Evolutionary conservation across 108 stramenopile genomes (phyloP).

Genomic region (Cyclotella atomus): DNA sequence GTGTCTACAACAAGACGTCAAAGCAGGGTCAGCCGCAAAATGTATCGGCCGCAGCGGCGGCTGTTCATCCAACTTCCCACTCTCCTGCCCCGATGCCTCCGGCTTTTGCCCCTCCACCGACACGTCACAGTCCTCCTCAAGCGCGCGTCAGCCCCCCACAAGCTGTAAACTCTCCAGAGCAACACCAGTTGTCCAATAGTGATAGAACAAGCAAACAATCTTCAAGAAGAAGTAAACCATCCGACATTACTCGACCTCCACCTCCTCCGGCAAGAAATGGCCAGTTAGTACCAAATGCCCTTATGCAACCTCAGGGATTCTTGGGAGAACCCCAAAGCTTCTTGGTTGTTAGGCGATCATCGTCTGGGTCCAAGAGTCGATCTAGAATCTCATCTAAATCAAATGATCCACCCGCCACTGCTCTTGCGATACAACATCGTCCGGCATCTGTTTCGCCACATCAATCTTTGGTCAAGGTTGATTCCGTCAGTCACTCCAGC

Average conservation of each 20-base stretch:
- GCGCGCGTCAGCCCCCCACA: neutral
- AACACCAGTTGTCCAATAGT: neutral
- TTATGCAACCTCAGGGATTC: neutral
- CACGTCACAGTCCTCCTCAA: neutral
- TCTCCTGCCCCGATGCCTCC: neutral
- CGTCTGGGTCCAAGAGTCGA: neutral
- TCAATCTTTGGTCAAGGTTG: neutral
- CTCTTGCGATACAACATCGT: neutral
- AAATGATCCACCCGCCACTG: slow-evolving; percentile 2
- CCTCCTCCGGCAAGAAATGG: neutral
- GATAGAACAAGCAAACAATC: neutral
- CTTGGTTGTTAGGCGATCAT: neutral
- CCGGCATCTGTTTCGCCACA: neutral
- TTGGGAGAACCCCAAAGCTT: neutral
- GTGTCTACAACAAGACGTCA: slow-evolving; percentile 23
- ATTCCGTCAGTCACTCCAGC: neutral
- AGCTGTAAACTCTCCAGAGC: neutral
- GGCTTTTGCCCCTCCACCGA: neutral
- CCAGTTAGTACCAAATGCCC: too few relatives aligned
- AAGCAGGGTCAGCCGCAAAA: neutral
- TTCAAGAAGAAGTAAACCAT: neutral
- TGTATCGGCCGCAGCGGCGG: neutral
- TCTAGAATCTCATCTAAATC: neutral
- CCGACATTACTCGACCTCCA: neutral
- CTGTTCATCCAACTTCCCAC: neutral